Percentiles rank a stretch among this genome's conserved stretches.
Conservation (phyloP, 768 basidiomycete species). For the Megacollybia marginata region DNA sequence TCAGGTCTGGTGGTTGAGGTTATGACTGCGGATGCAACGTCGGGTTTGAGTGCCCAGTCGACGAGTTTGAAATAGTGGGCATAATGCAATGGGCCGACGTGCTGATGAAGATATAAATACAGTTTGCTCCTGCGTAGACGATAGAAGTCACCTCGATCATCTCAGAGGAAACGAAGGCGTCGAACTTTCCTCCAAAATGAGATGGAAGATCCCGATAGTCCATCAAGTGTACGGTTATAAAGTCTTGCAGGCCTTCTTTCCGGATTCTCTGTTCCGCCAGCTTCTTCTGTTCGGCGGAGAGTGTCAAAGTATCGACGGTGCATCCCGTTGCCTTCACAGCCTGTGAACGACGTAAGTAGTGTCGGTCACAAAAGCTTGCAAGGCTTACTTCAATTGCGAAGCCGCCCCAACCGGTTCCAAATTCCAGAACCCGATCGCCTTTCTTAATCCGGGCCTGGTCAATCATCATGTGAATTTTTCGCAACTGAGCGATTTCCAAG, state of each 20-base stretch:
- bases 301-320: slow-evolving; percentile 45
- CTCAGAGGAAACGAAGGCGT: slow-evolving; percentile 32
- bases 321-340: slow-evolving; percentile 15
- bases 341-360: slow-evolving; percentile 22
- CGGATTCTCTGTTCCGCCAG: slow-evolving; percentile 33
- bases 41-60: too few species aligned
- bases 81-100: too few species aligned
- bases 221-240: slow-evolving; percentile 41
- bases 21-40: too few species aligned
- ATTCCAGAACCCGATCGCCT: too few species aligned
- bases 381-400: too few species aligned
- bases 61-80: too few species aligned
- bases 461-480: slow-evolving; percentile 25
- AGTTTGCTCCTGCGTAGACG: too few species aligned
- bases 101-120: too few species aligned
- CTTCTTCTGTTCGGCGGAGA: slow-evolving; percentile 41
- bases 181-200: slow-evolving; percentile 37
- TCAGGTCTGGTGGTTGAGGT: too few species aligned
- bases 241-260: slow-evolving; percentile 26
- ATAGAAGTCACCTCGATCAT: too few species aligned
- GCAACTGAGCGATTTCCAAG: slow-evolving; percentile 8
- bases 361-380: slow-evolving; percentile 24
- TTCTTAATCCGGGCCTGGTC: slow-evolving; percentile 40
- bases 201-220: slow-evolving; percentile 44
- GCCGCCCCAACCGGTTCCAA: too few species aligned